Evolutionary conservation across 345 rosid genomes (phyloP), one percentile per base, ranked within the genome.

Genomic region (Camelina neglecta): DNA sequence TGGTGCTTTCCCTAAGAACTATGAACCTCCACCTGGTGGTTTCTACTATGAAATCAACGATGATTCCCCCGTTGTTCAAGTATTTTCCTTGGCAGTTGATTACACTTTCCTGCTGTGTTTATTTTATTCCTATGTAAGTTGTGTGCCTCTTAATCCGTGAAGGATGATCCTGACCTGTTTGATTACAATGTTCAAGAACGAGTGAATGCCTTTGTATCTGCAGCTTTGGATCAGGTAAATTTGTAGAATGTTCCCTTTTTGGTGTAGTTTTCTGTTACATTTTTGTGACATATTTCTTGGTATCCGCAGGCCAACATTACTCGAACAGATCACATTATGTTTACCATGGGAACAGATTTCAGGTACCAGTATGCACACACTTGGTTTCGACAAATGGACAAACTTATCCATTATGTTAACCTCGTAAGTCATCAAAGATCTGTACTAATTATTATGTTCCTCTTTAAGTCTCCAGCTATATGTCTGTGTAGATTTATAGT

Each of bases 261-360:
- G 44, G 55, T 59, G 10, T n/a, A 80, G 20, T 60, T 67, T 49
- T 60, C 10, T 66, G 24, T 47, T 11, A 31, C 69, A 24, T 29
- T n/a, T 69, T 67, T 44, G 42, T 74, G 45, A 73, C 73, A 36
- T 47, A 36, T 20, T 39, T 63, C 38, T 23, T 65, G 65, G 54
- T 29, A 39, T 56, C 83, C 51, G 48, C 91, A 95, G 99, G 97
- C 97, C 62, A 92, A 95, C 83, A 88, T 92, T 67, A 95, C 99
- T 61, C 83, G 90, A 71, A 82, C 90, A 60, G 77, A 95, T 83
- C 99, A 95, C 64, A 81, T 95, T 66, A 95, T 95, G 99, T 95
- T 87, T 83, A 90, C 97, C 55, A 90, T 95, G 99, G 99, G 99
- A 82, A 92, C 99, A 65, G 99, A 95, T 84, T 95, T 95, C 81